These are phyloP conservation scores for Mallotus repandus DNA, from an alignment of 441 rosid genomes.

Conservation along the genomic window DNA sequence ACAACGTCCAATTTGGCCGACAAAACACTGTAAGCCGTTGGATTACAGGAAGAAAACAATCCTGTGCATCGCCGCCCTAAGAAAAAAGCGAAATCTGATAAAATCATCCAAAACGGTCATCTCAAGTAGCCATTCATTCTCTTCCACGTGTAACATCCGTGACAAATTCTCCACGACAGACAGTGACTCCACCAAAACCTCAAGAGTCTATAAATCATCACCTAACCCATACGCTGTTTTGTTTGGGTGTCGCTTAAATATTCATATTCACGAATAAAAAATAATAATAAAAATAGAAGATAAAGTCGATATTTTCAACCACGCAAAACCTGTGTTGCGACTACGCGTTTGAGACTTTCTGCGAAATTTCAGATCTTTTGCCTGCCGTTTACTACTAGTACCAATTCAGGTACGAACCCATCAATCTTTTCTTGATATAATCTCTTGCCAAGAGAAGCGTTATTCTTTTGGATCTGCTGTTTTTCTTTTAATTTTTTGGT, in stretches of 20 bases:
- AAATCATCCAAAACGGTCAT: background rate
- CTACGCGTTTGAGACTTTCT: constrained; percentile 14
- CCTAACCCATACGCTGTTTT: background rate
- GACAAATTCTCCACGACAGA: constrained; percentile 22
- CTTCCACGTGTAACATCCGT: constrained; percentile 36
- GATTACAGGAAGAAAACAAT: background rate
- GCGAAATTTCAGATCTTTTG: constrained; percentile 25
- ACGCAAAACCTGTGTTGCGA: background rate
- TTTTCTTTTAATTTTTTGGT: background rate
- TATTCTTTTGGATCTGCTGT: background rate
- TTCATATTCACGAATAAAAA: too few species aligned
- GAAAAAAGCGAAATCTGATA: background rate
- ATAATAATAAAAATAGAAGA: background rate
- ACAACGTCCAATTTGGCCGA: constrained; percentile 7
- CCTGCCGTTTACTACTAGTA: background rate
- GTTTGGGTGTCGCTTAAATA: background rate
- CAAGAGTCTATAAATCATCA: background rate
- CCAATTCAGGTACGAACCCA: constrained; percentile 30
- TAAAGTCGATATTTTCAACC: constrained; percentile 16
- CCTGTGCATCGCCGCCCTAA: background rate
- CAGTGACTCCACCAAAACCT: constrained; percentile 19
- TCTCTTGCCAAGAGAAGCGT: background rate
- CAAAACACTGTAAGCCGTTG: constrained; percentile 2
- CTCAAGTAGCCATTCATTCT: constrained; percentile 1
- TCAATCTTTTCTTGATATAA: background rate